Evolutionary conservation across 305 asterid species (phyloP).

Genomic region (Galium porrigens): DNA sequence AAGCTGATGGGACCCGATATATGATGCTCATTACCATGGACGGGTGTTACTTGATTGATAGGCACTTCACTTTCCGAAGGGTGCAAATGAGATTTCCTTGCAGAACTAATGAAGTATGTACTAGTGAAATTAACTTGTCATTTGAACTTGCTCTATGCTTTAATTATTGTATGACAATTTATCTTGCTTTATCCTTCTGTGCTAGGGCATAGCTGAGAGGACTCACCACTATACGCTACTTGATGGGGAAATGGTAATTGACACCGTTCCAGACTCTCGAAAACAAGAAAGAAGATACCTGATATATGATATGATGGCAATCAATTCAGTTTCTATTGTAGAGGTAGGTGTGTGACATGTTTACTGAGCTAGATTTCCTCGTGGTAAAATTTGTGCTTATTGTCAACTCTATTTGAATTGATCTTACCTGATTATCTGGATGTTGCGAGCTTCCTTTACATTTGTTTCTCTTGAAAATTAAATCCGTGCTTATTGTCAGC

Average conservation of each 20-base stretch:
- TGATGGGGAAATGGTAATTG: constrained; percentile 97
- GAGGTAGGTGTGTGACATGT: constrained; percentile 38
- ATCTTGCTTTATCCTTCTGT: constrained; percentile 9
- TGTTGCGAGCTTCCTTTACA: background rate
- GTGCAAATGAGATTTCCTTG: constrained; percentile 95
- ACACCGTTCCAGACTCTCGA: constrained; percentile 63
- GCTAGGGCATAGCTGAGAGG: constrained; percentile 51
- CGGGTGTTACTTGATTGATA: constrained; percentile 85
- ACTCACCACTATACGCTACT: constrained; percentile 84
- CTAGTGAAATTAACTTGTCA: constrained; percentile 1
- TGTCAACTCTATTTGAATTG: background rate
- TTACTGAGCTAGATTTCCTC: background rate
- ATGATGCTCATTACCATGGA: constrained; percentile 95
- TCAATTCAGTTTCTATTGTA: constrained; percentile 53
- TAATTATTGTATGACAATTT: background rate
- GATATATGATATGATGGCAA: constrained; percentile 92
- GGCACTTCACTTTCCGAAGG: constrained; percentile 79
- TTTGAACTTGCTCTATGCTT: constrained; percentile 4
- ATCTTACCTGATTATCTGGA: background rate
- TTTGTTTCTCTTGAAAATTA: background rate
- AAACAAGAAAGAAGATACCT: constrained; percentile 88
- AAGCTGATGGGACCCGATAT: constrained; percentile 97
- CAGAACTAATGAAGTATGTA: constrained; percentile 58
- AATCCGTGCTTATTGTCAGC: background rate
- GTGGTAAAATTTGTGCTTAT: background rate